These are phyloP conservation scores for Pythium scleroteichum DNA, from an alignment of 352 stramenopile species.

Conservation along the genomic window DNA sequence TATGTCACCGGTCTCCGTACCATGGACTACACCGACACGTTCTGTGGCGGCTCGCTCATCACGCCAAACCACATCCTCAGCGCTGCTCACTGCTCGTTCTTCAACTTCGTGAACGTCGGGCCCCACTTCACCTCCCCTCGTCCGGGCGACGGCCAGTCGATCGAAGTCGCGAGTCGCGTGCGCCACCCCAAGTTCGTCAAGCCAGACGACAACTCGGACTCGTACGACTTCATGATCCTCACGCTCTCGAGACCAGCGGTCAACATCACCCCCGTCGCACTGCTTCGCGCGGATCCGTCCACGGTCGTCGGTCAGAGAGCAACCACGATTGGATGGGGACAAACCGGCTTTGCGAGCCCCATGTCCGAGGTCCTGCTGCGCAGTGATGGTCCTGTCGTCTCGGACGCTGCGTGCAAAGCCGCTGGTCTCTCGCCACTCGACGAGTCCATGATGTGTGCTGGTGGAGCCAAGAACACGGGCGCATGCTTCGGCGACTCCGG, in stretches of 20 bases:
- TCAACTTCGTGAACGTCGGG: slow-evolving; percentile 20
- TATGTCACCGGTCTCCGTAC: no score
- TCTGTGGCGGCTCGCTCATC: slow-evolving; percentile 29
- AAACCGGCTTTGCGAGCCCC: slow-evolving; percentile 6
- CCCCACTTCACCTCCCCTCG: slow-evolving; percentile 21
- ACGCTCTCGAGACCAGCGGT: slow-evolving; percentile 17
- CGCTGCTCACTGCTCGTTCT: slow-evolving; percentile 24
- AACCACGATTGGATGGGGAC: slow-evolving; percentile 18
- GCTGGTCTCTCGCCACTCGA: slow-evolving; percentile 8
- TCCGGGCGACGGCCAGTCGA: slow-evolving; percentile 11
- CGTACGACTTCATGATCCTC: slow-evolving; percentile 37
- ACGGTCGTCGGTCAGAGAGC: slow-evolving; percentile 8
- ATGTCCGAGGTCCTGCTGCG: slow-evolving; percentile 13
- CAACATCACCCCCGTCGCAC: slow-evolving; percentile 20
- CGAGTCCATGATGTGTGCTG: slow-evolving; percentile 54
- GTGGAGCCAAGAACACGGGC: slow-evolving; percentile 27
- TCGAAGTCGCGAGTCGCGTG: slow-evolving; percentile 7
- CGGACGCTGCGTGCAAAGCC: slow-evolving; percentile 15
- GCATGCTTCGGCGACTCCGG: slow-evolving; percentile 55
- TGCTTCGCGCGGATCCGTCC: slow-evolving; percentile 13
- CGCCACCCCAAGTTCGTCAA: slow-evolving; percentile 16
- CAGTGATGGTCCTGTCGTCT: slow-evolving; percentile 7
- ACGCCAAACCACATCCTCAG: slow-evolving; percentile 26
- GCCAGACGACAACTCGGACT: slow-evolving; percentile 13
- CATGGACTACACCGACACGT: neutral